These are phyloP conservation scores for Dinochytrium kinnereticum DNA, from an alignment of 371 early-diverging fungal species.

Conservation along the genomic window DNA sequence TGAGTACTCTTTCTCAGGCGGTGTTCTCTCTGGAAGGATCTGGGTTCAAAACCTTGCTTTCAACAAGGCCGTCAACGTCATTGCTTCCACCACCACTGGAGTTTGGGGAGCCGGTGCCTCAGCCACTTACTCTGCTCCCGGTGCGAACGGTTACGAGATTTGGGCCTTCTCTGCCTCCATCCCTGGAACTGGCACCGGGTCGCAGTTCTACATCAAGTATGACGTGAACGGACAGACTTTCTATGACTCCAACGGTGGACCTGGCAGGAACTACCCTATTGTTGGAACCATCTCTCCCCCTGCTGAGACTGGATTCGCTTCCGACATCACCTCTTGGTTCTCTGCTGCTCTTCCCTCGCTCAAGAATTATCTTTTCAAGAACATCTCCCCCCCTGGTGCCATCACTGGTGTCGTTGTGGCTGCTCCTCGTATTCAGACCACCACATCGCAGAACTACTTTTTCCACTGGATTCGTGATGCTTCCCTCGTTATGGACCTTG, in stretches of 20 bases:
- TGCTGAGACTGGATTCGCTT: not conserved
- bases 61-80: constrained; percentile 13
- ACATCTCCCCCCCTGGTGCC: constrained; percentile 11
- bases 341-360: not conserved
- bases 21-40: constrained; percentile 12
- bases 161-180: constrained; percentile 37
- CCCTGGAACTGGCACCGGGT: not conserved
- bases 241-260: constrained; percentile 9
- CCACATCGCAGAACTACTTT: constrained; percentile 13
- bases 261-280: constrained; percentile 4
- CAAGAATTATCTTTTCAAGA: not conserved
- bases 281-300: not conserved
- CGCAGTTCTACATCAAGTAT: constrained; percentile 21
- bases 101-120: constrained; percentile 35
- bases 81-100: constrained; percentile 20
- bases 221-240: not conserved
- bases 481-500: constrained; percentile 50
- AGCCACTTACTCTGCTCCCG: not conserved
- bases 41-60: constrained; percentile 15
- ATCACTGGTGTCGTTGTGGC: constrained; percentile 22
- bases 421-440: constrained; percentile 3
- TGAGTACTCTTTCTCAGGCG: constrained; percentile 26
- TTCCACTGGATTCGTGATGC: constrained; percentile 67
- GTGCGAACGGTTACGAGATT: constrained; percentile 21
- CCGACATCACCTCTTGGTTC: constrained; percentile 2